Conservation (phyloP, 257 asterid species). For the Nicotiana otophora region DNA sequence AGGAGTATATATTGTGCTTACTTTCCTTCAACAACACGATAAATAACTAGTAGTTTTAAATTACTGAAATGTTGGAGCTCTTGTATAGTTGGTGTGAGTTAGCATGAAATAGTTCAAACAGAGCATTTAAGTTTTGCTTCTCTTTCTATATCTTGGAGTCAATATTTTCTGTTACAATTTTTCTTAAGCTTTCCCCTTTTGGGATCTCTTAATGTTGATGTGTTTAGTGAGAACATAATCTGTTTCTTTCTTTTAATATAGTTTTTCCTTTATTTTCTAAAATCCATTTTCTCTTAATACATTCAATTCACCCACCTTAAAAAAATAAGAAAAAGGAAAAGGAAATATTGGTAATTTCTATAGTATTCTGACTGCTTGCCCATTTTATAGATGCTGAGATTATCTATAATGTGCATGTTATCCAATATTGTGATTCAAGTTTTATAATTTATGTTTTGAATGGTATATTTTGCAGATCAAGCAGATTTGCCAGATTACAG, state of each 20-base stretch:
- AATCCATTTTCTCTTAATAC: not conserved
- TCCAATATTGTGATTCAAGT: not conserved
- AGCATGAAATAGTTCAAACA: not conserved
- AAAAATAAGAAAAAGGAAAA: not conserved
- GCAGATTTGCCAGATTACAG: constrained; percentile 47
- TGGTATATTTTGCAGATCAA: constrained; percentile 32
- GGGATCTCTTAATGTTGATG: not conserved
- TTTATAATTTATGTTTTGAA: not conserved
- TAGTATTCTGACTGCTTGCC: not conserved
- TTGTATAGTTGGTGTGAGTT: not conserved
- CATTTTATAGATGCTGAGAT: not conserved
- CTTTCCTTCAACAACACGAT: not conserved
- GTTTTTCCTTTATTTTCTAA: not conserved
- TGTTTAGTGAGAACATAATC: not conserved
- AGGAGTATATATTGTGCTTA: not conserved
- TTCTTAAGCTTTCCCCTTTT: not conserved
- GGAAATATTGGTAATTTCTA: not conserved
- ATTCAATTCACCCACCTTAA: not conserved
- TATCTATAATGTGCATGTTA: not conserved
- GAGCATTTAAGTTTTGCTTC: not conserved
- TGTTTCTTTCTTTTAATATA: not conserved
- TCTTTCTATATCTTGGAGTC: not conserved
- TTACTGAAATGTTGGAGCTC: not conserved
- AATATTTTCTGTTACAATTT: not conserved
- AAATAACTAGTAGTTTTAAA: not conserved